A percentile compares a stretch with the other conserved stretches of the same genome.
phyloP scores from a whole-genome alignment of 768 basidiomycete genomes.

The Filobasidium wieringae region DNA sequence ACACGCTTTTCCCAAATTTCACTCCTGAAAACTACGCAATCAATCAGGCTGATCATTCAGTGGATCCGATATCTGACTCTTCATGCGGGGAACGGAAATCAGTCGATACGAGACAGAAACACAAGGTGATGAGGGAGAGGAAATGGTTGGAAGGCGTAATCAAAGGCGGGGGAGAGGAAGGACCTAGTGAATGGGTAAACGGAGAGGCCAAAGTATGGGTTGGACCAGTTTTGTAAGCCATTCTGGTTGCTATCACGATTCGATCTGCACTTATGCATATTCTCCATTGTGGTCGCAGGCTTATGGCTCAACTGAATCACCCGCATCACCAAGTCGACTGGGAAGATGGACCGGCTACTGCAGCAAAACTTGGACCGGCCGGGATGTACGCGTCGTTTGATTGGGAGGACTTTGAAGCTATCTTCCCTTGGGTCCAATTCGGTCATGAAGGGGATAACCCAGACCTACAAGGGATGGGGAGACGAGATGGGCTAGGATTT shows the following conservation, averaged over 20 bases:
- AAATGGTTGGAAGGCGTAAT: background rate
- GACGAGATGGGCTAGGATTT: too few relatives aligned
- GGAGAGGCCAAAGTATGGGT: constrained; percentile 27
- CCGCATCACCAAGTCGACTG: constrained; percentile 9
- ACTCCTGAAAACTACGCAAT: too few relatives aligned
- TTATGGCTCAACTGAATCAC: constrained; percentile 32
- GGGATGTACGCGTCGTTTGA: constrained; percentile 35
- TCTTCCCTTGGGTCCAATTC: constrained; percentile 29
- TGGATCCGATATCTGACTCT: too few relatives aligned
- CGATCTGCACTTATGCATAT: background rate
- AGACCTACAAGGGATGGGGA: too few relatives aligned
- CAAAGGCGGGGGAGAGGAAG: background rate
- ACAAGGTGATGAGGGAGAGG: background rate
- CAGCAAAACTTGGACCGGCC: constrained; percentile 24
- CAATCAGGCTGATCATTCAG: too few relatives aligned
- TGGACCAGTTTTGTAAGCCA: constrained; percentile 36
- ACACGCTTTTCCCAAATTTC: constrained; percentile 29
- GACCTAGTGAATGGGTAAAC: background rate
- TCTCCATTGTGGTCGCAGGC: constrained; percentile 4
- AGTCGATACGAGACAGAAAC: background rate
- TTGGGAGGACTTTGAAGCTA: constrained; percentile 28
- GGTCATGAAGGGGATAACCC: too few relatives aligned
- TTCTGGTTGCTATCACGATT: background rate
- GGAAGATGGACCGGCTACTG: constrained; percentile 17
- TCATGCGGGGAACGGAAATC: too few relatives aligned